These are phyloP conservation scores for Pleurotus salmoneostramineus DNA, from an alignment of 768 basidiomycete genomes.

Conservation along the genomic window DNA sequence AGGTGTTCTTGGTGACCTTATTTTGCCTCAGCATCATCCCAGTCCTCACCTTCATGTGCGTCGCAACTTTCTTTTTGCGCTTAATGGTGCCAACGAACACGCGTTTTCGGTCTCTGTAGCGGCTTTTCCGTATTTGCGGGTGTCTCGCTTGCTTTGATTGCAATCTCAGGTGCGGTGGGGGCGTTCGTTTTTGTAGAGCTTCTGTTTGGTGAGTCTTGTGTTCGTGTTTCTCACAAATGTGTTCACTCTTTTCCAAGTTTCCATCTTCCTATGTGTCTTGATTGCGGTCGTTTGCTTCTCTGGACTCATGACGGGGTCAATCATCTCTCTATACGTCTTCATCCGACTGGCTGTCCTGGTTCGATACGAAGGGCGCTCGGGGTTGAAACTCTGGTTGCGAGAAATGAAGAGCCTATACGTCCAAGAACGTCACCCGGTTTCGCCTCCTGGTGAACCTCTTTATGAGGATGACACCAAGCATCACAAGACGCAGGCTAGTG, in stretches of 20 bases:
- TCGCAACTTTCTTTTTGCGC: background rate
- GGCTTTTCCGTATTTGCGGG: conserved; percentile 28
- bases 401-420: conserved; percentile 15
- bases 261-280: conserved; percentile 16
- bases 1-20: conserved; percentile 41
- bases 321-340: conserved; percentile 17
- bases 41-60: conserved; percentile 35
- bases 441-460: background rate
- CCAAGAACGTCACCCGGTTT: background rate
- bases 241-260: conserved; percentile 10
- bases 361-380: conserved; percentile 17
- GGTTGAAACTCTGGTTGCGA: conserved; percentile 14
- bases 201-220: conserved; percentile 22
- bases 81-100: background rate
- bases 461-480: background rate
- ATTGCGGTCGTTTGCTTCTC: conserved; percentile 17
- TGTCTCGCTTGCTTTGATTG: conserved; percentile 29
- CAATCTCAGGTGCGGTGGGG: conserved; percentile 27
- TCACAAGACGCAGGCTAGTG: background rate
- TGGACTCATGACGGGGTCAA: conserved; percentile 15
- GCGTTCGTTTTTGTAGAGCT: conserved; percentile 25
- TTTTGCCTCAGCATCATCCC: conserved; percentile 30
- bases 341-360: conserved; percentile 15
- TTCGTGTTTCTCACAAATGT: no score
- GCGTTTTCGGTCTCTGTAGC: conserved; percentile 5